Conservation (phyloP, 2,329 filamentous ascomycete species). For the Arthrobotrys entomopaga region DNA sequence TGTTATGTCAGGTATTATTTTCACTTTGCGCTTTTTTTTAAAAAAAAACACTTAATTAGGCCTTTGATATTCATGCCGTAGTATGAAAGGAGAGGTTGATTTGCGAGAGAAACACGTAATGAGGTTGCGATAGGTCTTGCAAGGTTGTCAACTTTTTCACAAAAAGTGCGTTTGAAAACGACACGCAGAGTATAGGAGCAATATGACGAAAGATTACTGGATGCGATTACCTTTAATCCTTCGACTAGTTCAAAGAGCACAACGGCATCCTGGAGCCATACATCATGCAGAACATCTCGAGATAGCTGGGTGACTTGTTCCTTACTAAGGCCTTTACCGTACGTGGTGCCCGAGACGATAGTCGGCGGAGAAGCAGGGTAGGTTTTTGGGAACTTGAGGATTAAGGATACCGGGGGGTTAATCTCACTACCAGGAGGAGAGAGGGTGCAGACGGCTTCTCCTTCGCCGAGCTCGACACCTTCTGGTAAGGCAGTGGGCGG, state of each 20-base stretch:
- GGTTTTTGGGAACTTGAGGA: conserved; percentile 73
- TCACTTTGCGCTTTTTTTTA: not conserved
- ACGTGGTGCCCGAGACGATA: conserved; percentile 81
- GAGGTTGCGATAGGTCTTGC: not conserved
- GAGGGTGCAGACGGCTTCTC: conserved; percentile 69
- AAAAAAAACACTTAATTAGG: not conserved
- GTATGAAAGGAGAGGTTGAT: not conserved
- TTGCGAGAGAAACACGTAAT: not conserved
- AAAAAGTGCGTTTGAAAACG: not conserved
- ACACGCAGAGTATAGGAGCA: not conserved
- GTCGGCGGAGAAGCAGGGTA: conserved; percentile 81
- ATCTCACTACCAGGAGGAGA: conserved; percentile 71
- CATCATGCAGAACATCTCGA: conserved; percentile 74
- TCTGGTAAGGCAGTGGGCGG: conserved; percentile 51
- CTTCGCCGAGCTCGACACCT: conserved; percentile 14
- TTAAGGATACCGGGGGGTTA: conserved; percentile 67
- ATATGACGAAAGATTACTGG: too few species aligned
- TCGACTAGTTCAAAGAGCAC: conserved; percentile 94
- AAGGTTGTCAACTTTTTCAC: too few species aligned
- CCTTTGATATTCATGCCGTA: not conserved
- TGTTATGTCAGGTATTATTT: conserved; percentile 38
- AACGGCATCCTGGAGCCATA: conserved; percentile 78
- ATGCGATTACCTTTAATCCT: conserved; percentile 67
- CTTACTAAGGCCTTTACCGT: conserved; percentile 71
- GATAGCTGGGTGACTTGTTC: conserved; percentile 75